Percentiles rank a stretch among this genome's conserved stretches.
These are phyloP conservation scores for Aspergillus campestris DNA, from an alignment of 495 filamentous ascomycete species.

Conservation along the genomic window DNA sequence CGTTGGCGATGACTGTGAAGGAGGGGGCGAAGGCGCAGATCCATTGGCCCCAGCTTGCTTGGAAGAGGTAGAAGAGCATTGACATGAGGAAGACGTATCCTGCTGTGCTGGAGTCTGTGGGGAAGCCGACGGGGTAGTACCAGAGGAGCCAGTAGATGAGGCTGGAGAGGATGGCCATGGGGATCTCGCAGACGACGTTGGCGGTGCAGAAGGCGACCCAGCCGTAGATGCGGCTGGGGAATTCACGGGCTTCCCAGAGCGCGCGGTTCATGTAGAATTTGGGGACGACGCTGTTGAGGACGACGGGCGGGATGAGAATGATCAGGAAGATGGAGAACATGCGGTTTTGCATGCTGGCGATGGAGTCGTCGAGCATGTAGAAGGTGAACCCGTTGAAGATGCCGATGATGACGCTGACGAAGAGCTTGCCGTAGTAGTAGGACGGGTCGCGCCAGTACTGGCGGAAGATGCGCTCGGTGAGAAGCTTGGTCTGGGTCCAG, in stretches of 20 bases:
- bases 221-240: slow-evolving; percentile 68
- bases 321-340: slow-evolving; percentile 75
- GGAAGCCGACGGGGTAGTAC: slow-evolving; percentile 73
- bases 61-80: slow-evolving; percentile 74
- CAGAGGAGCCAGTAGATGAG: slow-evolving; percentile 68
- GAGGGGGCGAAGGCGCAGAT: slow-evolving; percentile 73
- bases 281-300: slow-evolving; percentile 71
- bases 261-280: slow-evolving; percentile 74
- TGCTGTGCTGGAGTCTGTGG: slow-evolving; percentile 50
- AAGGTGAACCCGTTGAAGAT: slow-evolving; percentile 85
- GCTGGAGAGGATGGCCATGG: slow-evolving; percentile 52
- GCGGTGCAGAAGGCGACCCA: slow-evolving; percentile 79
- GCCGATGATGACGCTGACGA: slow-evolving; percentile 58
- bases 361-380: slow-evolving; percentile 58
- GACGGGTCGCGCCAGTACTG: slow-evolving; percentile 65
- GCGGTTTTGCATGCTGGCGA: slow-evolving; percentile 68
- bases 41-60: slow-evolving; percentile 73
- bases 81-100: slow-evolving; percentile 84
- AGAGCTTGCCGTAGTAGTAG: slow-evolving; percentile 70
- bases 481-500: slow-evolving; percentile 46
- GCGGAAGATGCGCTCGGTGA: slow-evolving; percentile 57
- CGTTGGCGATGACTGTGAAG: slow-evolving; percentile 74
- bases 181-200: slow-evolving; percentile 69
- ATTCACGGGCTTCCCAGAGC: slow-evolving; percentile 69
- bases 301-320: slow-evolving; percentile 62